These are phyloP conservation scores for Dendrobium chrysotoxum DNA, from an alignment of 106 monocot genomes.

Conservation along the genomic window DNA sequence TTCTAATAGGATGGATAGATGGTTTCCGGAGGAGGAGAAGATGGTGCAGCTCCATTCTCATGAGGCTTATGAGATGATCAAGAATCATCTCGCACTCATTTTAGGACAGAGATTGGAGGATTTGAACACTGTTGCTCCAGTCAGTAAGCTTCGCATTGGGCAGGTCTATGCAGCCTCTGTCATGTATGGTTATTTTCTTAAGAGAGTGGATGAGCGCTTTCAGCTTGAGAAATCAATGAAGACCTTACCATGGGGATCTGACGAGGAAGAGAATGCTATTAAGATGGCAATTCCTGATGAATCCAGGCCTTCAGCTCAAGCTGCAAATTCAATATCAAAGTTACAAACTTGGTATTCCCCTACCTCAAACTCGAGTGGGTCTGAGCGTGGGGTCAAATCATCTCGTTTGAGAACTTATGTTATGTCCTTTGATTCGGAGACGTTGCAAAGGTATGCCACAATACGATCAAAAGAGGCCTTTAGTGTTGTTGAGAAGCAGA, in stretches of 20 bases:
- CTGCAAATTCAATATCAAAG: constrained; percentile 28
- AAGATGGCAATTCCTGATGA: constrained; percentile 31
- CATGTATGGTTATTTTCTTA: constrained; percentile 95
- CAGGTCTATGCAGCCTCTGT: constrained; percentile 92
- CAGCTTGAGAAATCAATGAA: constrained; percentile 93
- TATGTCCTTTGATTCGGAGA: constrained; percentile 78
- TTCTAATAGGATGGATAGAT: constrained; percentile 33
- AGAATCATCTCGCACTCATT: constrained; percentile 70
- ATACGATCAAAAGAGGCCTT: constrained; percentile 81
- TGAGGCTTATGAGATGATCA: constrained; percentile 85
- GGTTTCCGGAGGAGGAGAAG: constrained; percentile 46
- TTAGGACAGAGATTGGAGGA: constrained; percentile 53
- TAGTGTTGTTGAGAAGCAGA: constrained; percentile 77
- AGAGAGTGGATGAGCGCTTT: constrained; percentile 75
- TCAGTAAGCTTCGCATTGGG: constrained; percentile 78
- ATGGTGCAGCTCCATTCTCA: constrained; percentile 61
- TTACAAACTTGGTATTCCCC: constrained; percentile 20
- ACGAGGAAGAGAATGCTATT: constrained; percentile 27
- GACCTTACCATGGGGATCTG: constrained; percentile 60
- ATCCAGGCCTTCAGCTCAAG: constrained; percentile 21
- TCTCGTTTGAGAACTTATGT: constrained; percentile 49
- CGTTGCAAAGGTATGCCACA: constrained; percentile 56
- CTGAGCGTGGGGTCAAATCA: background rate
- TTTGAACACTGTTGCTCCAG: constrained; percentile 32
- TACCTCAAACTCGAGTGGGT: constrained; percentile 6